Percentiles rank a stretch among this genome's conserved stretches.
These are phyloP conservation scores for Collybiopsis luxurians DNA, from an alignment of 768 basidiomycete genomes.

Conservation along the genomic window DNA sequence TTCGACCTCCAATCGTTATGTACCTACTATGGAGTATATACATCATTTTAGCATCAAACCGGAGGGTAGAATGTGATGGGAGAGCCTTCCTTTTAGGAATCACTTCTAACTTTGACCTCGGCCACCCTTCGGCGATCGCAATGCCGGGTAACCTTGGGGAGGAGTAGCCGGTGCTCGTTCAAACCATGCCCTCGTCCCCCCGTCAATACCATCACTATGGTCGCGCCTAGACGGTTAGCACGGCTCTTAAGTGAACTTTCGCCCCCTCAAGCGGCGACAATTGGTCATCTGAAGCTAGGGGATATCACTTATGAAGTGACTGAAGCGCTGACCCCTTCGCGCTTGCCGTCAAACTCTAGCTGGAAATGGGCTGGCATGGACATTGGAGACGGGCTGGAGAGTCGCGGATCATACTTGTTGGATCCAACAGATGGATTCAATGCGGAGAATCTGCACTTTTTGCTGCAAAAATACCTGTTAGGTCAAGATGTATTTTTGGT, in stretches of 20 bases:
- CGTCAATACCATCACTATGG: conserved; percentile 2
- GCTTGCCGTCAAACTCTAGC: conserved; percentile 40
- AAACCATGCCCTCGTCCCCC: not conserved
- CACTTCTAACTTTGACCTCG: conserved; percentile 22
- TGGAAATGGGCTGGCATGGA: conserved; percentile 12
- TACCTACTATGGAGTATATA: too few species aligned
- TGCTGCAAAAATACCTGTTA: conserved; percentile 66
- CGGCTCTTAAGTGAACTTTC: conserved; percentile 44
- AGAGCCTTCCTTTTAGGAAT: too few species aligned
- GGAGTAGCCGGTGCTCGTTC: too few species aligned
- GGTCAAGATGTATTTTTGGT: conserved; percentile 68
- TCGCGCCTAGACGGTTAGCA: conserved; percentile 41
- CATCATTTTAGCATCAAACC: too few species aligned
- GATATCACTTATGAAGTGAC: conserved; percentile 56
- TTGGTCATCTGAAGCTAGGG: conserved; percentile 58
- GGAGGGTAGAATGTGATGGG: too few species aligned
- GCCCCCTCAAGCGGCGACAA: conserved; percentile 29
- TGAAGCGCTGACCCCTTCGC: conserved; percentile 41
- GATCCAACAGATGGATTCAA: conserved; percentile 53
- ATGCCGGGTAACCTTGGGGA: too few species aligned
- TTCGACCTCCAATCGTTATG: too few species aligned
- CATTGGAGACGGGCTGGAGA: not conserved
- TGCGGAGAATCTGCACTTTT: conserved; percentile 57
- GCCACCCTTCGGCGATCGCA: not conserved
- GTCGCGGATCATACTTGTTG: conserved; percentile 30